A percentile compares a stretch with the other conserved stretches of the same genome.
These are phyloP conservation scores for Aspergillus sp. DNA, from an alignment of 2,329 filamentous ascomycete genomes.

Conservation along the genomic window DNA sequence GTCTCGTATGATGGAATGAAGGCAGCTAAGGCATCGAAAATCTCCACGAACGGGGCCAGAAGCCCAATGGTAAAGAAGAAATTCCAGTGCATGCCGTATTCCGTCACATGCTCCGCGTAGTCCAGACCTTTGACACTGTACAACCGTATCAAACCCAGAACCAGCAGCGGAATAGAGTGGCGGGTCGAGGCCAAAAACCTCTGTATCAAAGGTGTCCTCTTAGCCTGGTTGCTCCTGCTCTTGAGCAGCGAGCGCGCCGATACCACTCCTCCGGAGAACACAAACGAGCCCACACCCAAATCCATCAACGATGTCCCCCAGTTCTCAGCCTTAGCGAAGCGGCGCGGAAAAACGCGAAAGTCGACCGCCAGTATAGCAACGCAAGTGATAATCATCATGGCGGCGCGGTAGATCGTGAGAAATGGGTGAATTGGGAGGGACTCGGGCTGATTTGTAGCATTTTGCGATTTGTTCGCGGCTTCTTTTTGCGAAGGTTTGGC, in stretches of 20 bases:
- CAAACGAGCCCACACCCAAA: conserved; percentile 92
- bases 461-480: conserved; percentile 8
- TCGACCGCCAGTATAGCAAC: conserved; percentile 94
- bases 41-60: conserved; percentile 78
- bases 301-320: conserved; percentile 99
- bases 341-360: conserved; percentile 83
- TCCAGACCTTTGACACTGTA: conserved; percentile 89
- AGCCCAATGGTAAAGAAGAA: conserved; percentile 96
- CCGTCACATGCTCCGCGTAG: conserved; percentile 93
- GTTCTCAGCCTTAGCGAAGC: conserved; percentile 97
- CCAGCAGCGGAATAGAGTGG: conserved; percentile 74
- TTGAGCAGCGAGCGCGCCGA: conserved; percentile 74
- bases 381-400: conserved; percentile 86
- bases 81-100: conserved; percentile 99
- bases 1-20: conserved; percentile 69
- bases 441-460: conserved; percentile 29
- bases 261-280: conserved; percentile 89
- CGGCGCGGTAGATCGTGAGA: conserved; percentile 81
- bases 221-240: conserved; percentile 51
- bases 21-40: conserved; percentile 66
- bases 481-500: conserved; percentile 29
- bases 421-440: conserved; percentile 79
- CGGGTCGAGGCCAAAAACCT: conserved; percentile 63
- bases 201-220: conserved; percentile 34
- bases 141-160: conserved; percentile 72